phyloP scores from a whole-genome alignment of 345 rosid genomes.

The Lumnitzera littorea region DNA sequence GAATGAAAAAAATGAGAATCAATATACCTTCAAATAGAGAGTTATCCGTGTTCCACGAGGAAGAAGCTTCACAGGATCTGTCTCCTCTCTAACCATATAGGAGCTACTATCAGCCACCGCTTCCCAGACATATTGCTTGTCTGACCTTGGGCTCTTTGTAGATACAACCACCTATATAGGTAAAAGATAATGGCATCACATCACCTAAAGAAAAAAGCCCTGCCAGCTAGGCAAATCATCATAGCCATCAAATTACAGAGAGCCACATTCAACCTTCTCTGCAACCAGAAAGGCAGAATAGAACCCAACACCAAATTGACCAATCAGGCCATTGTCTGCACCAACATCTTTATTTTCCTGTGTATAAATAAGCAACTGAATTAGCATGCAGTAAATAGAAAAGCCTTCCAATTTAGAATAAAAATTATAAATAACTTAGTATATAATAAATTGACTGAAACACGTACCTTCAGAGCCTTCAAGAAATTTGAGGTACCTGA shows the following conservation, averaged over 20 bases:
- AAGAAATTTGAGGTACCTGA: slow-evolving; percentile 96
- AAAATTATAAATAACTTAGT: no score
- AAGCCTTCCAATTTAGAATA: no score
- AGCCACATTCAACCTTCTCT: slow-evolving; percentile 48
- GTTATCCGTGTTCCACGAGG: slow-evolving; percentile 88
- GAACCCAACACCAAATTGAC: slow-evolving; percentile 99
- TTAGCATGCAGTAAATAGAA: no score
- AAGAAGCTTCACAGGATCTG: slow-evolving; percentile 66
- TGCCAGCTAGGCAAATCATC: background rate
- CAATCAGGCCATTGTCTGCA: slow-evolving; percentile 79
- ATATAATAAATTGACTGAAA: no score
- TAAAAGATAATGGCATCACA: background rate
- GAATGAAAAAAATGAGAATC: slow-evolving; percentile 1
- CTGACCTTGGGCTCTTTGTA: slow-evolving; percentile 92
- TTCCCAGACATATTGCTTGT: slow-evolving; percentile 96
- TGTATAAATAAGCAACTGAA: background rate
- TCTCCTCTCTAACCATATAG: slow-evolving; percentile 79
- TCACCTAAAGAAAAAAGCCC: slow-evolving; percentile 3
- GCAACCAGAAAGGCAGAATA: slow-evolving; percentile 98
- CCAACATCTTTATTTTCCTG: slow-evolving; percentile 94
- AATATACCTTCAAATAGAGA: slow-evolving; percentile 67
- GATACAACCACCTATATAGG: slow-evolving; percentile 73
- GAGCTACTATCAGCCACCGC: slow-evolving; percentile 86
- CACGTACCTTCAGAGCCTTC: slow-evolving; percentile 74
- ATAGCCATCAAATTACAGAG: background rate